These are phyloP conservation scores for Pseudomonodictys pantanalensis DNA, from an alignment of 495 filamentous ascomycete genomes.

Conservation along the genomic window DNA sequence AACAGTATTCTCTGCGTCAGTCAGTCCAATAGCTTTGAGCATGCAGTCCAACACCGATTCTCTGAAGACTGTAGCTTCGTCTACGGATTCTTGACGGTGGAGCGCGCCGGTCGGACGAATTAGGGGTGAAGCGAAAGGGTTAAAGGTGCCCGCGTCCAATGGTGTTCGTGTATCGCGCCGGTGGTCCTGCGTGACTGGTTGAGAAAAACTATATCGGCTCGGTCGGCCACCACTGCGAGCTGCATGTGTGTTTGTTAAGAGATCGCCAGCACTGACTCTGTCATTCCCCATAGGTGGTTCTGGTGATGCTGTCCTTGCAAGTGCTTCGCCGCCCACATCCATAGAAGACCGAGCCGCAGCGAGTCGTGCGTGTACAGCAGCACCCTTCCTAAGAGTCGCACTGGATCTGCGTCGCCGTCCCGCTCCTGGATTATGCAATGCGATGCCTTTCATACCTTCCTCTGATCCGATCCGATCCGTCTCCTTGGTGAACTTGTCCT, in stretches of 20 bases:
- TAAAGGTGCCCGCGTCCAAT: conserved; percentile 49
- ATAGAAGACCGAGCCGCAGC: conserved; percentile 29
- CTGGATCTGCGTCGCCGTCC: conserved; percentile 66
- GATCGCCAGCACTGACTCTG: conserved; percentile 58
- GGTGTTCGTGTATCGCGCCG: conserved; percentile 49
- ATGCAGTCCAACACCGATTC: conserved; percentile 92
- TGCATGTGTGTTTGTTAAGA: conserved; percentile 75
- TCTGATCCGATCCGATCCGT: conserved; percentile 78
- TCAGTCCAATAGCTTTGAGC: conserved; percentile 88
- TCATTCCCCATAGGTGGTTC: conserved; percentile 30
- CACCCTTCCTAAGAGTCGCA: conserved; percentile 70
- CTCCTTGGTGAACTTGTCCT: conserved; percentile 85
- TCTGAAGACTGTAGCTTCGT: conserved; percentile 84
- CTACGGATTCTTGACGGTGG: conserved; percentile 67
- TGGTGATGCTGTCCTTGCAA: conserved; percentile 47
- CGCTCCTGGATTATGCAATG: conserved; percentile 78
- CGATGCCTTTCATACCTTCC: conserved; percentile 89
- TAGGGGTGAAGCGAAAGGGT: conserved; percentile 50
- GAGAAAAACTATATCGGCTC: conserved; percentile 41
- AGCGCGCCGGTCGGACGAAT: conserved; percentile 49
- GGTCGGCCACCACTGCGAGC: conserved; percentile 56
- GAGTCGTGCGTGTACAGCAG: conserved; percentile 57
- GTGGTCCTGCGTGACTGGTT: conserved; percentile 40
- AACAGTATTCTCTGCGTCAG: conserved; percentile 58
- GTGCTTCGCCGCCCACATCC: conserved; percentile 16